Evolutionary conservation across 164 flowering plant genomes (phyloP).

Genomic region (Saururus chinensis): DNA sequence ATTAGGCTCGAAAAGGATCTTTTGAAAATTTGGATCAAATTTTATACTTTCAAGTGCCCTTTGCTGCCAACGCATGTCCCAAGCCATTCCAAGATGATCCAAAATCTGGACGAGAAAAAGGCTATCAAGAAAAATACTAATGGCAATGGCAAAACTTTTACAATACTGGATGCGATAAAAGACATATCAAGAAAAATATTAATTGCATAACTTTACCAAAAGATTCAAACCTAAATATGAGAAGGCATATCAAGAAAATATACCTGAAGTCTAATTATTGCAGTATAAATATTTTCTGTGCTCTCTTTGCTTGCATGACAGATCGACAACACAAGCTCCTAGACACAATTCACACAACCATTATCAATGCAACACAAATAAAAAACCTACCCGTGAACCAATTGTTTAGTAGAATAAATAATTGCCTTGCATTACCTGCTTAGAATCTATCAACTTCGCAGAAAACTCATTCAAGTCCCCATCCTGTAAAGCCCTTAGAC

Average conservation of each 20-base stretch:
- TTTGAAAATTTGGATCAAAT: conserved; percentile 14
- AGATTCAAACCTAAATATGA: too few relatives aligned
- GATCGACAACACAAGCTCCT: conserved; percentile 76
- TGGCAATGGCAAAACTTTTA: too few relatives aligned
- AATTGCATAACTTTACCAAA: too few relatives aligned
- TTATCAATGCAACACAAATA: conserved; percentile 1
- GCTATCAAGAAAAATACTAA: too few relatives aligned
- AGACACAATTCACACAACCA: neutral
- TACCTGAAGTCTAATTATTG: conserved; percentile 90
- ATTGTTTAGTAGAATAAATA: neutral
- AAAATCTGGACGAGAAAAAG: conserved; percentile 43
- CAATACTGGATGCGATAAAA: too few relatives aligned
- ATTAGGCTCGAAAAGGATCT: conserved; percentile 36
- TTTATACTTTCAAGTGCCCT: conserved; percentile 17
- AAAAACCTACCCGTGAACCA: neutral
- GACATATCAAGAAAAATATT: too few relatives aligned
- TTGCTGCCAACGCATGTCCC: conserved; percentile 72
- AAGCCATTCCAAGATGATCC: conserved; percentile 77
- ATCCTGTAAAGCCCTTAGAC: conserved; percentile 76
- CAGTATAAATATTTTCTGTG: conserved; percentile 67
- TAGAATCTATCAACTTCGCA: conserved; percentile 42
- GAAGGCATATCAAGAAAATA: neutral
- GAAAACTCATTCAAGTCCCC: conserved; percentile 64
- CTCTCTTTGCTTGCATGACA: conserved; percentile 84
- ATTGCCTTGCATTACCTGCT: conserved; percentile 46